These are phyloP conservation scores for Mycena polygramma DNA, from an alignment of 768 basidiomycete species.

Conservation along the genomic window DNA sequence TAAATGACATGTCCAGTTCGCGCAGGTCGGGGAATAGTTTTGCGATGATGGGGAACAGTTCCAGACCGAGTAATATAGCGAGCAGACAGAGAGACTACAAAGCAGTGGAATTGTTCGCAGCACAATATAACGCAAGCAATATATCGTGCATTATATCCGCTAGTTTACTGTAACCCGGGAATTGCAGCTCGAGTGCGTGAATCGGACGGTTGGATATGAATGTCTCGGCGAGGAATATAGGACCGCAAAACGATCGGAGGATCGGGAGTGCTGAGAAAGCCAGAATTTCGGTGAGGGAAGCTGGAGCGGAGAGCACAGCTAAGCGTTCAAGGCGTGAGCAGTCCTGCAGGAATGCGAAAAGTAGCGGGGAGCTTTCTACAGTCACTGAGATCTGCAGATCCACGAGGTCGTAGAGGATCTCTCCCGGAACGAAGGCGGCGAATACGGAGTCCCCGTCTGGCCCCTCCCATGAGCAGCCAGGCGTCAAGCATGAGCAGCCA, in stretches of 20 bases:
- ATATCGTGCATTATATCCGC: background rate
- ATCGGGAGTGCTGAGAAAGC: background rate
- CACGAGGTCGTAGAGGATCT: background rate
- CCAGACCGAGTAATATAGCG: background rate
- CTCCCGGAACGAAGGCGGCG: background rate
- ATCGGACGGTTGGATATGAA: conserved; percentile 2
- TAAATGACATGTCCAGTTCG: background rate
- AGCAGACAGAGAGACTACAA: background rate
- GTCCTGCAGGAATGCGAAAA: conserved; percentile 8
- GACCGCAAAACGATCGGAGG: conserved; percentile 1
- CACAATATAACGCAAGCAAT: background rate
- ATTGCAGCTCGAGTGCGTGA: background rate
- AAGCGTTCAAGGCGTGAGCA: conserved; percentile 4
- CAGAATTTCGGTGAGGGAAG: background rate
- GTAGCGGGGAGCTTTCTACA: background rate
- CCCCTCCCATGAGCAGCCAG: no score
- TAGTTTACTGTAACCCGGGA: background rate
- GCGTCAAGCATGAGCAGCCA: no score
- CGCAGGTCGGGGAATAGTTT: background rate
- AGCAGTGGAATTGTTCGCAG: background rate
- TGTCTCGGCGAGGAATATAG: background rate
- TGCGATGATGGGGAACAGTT: background rate
- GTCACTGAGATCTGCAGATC: background rate
- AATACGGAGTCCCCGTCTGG: background rate
- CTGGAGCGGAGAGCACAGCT: background rate